phyloP scores from a whole-genome alignment of 2,329 filamentous ascomycete genomes.

The Chaetomium globosum region DNA sequence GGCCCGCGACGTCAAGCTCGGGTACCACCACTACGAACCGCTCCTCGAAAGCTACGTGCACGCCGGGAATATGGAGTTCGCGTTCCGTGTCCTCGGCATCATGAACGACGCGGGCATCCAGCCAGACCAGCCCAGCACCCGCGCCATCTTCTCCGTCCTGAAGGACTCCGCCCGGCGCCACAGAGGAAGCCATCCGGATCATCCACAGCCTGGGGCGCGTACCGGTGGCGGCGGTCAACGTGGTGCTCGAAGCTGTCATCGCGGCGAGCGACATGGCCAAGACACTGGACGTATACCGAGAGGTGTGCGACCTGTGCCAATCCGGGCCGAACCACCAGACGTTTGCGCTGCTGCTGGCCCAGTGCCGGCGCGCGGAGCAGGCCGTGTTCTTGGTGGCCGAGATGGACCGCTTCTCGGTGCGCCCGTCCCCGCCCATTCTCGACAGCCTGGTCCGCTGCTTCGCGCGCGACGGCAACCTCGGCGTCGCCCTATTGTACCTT shows the following conservation, averaged over 20 bases:
- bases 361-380: slow-evolving; percentile 37
- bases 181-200: slow-evolving; percentile 56
- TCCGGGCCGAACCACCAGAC: slow-evolving; percentile 44
- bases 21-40: slow-evolving; percentile 75
- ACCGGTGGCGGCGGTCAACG: slow-evolving; percentile 43
- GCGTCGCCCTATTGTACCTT: slow-evolving; percentile 41
- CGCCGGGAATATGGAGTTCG: slow-evolving; percentile 62
- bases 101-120: slow-evolving; percentile 68
- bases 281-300: slow-evolving; percentile 45
- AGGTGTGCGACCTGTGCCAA: slow-evolving; percentile 43
- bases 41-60: slow-evolving; percentile 71
- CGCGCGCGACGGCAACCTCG: slow-evolving; percentile 41
- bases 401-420: slow-evolving; percentile 44
- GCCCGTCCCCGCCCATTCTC: slow-evolving; percentile 39
- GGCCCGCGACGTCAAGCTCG: slow-evolving; percentile 59
- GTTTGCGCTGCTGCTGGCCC: slow-evolving; percentile 43
- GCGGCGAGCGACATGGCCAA: background rate
- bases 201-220: slow-evolving; percentile 58
- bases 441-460: slow-evolving; percentile 43
- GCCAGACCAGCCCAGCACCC: slow-evolving; percentile 62
- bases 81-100: slow-evolving; percentile 70
- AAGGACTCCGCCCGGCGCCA: slow-evolving; percentile 49
- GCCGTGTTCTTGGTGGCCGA: slow-evolving; percentile 44
- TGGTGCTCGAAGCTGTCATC: slow-evolving; percentile 25
- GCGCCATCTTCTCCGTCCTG: slow-evolving; percentile 63